A percentile compares a stretch with the other conserved stretches of the same genome.
Conservation (phyloP, 192 early-diverging fungal genomes). For the Glomus cerebriforme region DNA sequence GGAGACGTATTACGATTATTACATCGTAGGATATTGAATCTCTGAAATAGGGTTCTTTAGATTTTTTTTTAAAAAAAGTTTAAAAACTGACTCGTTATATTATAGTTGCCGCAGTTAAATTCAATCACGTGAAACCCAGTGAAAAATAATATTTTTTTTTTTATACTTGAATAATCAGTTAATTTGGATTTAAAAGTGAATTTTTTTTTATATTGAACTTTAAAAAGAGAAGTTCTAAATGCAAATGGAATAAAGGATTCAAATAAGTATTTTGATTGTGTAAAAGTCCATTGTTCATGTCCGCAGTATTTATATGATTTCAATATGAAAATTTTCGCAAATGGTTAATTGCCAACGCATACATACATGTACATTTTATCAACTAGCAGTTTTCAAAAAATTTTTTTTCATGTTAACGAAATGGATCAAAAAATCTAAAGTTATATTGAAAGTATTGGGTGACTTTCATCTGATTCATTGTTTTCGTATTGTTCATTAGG, state of each 20-base stretch:
- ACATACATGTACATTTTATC: neutral
- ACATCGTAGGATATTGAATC: neutral
- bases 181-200: neutral
- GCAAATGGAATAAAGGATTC: neutral
- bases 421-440: neutral
- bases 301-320: neutral
- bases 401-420: too few species aligned
- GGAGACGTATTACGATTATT: neutral
- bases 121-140: neutral
- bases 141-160: neutral
- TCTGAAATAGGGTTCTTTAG: too few species aligned
- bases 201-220: neutral
- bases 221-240: neutral
- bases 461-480: neutral
- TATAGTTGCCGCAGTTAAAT: neutral
- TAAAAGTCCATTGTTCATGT: neutral
- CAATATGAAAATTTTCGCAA: neutral
- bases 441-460: neutral
- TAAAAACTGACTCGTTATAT: too few species aligned
- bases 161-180: neutral
- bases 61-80: too few species aligned
- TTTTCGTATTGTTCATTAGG: neutral
- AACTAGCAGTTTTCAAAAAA: too few species aligned
- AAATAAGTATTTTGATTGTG: neutral
- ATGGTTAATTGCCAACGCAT: neutral